A percentile compares a stretch with the other conserved stretches of the same genome.
Conservation (phyloP, 1,284 basidiomycete species). For the Leccinum solheimii region DNA sequence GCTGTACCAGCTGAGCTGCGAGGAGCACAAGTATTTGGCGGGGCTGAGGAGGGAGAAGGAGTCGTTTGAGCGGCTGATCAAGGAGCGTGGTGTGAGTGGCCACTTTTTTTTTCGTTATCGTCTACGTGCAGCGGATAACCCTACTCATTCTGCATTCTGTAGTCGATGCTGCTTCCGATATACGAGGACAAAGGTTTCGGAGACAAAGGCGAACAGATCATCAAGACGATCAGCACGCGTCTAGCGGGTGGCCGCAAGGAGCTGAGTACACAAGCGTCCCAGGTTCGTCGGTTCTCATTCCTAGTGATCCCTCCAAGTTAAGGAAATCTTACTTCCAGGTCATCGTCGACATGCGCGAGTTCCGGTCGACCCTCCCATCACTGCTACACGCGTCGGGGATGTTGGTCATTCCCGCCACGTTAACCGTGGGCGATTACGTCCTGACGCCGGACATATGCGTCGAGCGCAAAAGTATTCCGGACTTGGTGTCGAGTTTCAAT, state of each 20-base stretch:
- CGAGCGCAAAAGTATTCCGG: conserved; percentile 92
- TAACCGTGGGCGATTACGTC: conserved; percentile 97
- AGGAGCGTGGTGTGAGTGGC: conserved; percentile 79
- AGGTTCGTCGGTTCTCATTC: conserved; percentile 44
- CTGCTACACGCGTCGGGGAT: conserved; percentile 84
- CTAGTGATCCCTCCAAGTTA: neutral
- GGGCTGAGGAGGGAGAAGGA: conserved; percentile 91
- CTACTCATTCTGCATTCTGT: neutral
- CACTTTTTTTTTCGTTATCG: neutral
- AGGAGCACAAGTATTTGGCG: conserved; percentile 94
- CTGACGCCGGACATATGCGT: conserved; percentile 94
- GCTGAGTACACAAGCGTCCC: conserved; percentile 65
- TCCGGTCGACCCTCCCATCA: conserved; percentile 90
- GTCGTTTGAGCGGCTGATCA: conserved; percentile 91
- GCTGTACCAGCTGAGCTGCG: conserved; percentile 89
- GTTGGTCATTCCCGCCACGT: conserved; percentile 84
- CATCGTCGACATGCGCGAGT: conserved; percentile 96
- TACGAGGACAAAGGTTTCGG: conserved; percentile 66
- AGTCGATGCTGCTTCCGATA: conserved; percentile 92
- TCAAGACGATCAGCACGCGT: conserved; percentile 87
- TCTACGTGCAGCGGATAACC: neutral
- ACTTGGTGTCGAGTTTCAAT: conserved; percentile 90
- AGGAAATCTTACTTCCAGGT: conserved; percentile 50
- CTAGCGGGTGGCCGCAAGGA: conserved; percentile 84
- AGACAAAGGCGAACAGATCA: conserved; percentile 52